Conservation (phyloP, 345 rosid genomes). For the Salix caprea region DNA sequence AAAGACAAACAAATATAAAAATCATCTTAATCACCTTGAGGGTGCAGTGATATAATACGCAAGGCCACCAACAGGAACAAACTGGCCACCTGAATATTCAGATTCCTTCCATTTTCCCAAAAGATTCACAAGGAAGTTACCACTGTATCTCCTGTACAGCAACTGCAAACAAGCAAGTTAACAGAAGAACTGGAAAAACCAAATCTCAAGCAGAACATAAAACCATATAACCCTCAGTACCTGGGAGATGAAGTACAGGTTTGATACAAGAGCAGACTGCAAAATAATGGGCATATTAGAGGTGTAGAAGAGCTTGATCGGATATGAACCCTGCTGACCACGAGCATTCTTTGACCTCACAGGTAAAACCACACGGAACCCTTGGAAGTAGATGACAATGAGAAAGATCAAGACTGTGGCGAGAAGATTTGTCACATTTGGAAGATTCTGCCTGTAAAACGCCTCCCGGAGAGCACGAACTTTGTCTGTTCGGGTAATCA, state of each 20-base stretch:
- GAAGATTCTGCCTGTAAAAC: conserved; percentile 83
- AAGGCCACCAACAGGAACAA: conserved; percentile 70
- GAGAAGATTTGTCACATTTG: conserved; percentile 79
- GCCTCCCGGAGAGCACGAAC: conserved; percentile 81
- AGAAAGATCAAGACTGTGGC: conserved; percentile 78
- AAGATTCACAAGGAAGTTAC: conserved; percentile 73
- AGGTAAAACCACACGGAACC: conserved; percentile 84
- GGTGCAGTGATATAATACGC: conserved; percentile 86
- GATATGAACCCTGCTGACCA: conserved; percentile 90
- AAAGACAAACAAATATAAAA: neutral
- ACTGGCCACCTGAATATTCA: conserved; percentile 73
- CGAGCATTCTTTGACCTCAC: conserved; percentile 93
- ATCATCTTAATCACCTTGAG: conserved; percentile 42
- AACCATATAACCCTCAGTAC: conserved; percentile 26
- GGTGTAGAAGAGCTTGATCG: conserved; percentile 82
- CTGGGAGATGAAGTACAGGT: conserved; percentile 83
- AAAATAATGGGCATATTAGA: conserved; percentile 91
- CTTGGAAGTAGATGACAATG: conserved; percentile 89
- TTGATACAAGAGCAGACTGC: conserved; percentile 81
- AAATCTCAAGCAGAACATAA: neutral
- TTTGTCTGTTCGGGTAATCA: conserved; percentile 71
- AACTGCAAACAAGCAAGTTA: conserved; percentile 38
- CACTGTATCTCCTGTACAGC: conserved; percentile 72
- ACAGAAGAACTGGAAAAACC: neutral
- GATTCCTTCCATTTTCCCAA: conserved; percentile 88